Evolutionary conservation across 139 green algal species (phyloP), one percentile per base, ranked within the genome.

Genomic region (Chlorella vulgaris): DNA sequence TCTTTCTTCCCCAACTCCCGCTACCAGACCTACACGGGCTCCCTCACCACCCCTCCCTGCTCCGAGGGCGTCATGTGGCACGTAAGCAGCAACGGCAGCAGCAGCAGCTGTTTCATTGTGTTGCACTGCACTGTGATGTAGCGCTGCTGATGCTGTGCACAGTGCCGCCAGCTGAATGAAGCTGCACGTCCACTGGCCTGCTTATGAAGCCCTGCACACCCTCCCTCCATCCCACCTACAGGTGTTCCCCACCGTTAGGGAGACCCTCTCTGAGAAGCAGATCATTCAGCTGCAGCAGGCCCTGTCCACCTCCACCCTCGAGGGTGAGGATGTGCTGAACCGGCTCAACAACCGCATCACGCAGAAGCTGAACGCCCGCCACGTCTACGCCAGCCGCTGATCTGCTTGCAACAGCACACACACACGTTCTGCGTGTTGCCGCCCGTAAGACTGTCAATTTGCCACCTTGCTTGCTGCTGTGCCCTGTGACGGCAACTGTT

Each of bases 21-120:
- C 28, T 75, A 75, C 77, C 22, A 61, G 10, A 73, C 79, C 29
- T 90, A 90, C 80, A 60, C 43, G 47, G 86, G 86, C 62, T 74
- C 47, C 74, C 85, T 92, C 1, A 92, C 89, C 83, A 92, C 89
- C 10, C 89, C 89, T 24, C 89, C 89, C 50, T 92, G 89, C 87
- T 84, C 77, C 19, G 83, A 92, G 83, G 86, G 89, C 50, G 83
- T 92, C 39, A 82, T 88, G 69, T 92, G 89, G 89, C 82, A 88
- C 53, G 85, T 92, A 61, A 79, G 73, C 68, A n/a, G 5, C 18
- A 8, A 65, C n/a, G 18, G 5, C 55, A 31, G 55, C 10, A 58
- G 13, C 15, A 15, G 13, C 15, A 15, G 15, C 13, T 15, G 10
- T 10, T 15, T 58, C 47, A 58, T 58, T 58, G 47, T 58, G 47